These are phyloP conservation scores for Calonectria pseudoreteaudii DNA, from an alignment of 2,329 filamentous ascomycete genomes.

Conservation along the genomic window DNA sequence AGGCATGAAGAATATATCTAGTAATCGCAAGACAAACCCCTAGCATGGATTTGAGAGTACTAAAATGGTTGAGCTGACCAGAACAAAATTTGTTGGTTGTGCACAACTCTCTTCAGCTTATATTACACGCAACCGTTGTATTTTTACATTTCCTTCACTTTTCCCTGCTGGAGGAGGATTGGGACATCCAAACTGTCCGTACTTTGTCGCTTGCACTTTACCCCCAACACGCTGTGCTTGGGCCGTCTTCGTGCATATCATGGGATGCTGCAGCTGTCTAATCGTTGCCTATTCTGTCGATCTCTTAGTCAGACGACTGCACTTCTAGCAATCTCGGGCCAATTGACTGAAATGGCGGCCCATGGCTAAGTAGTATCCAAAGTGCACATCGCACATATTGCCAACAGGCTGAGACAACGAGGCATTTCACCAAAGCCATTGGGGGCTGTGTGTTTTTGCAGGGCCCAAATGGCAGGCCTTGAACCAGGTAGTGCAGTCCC, in stretches of 20 bases:
- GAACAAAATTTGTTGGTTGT: neutral
- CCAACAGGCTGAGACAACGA: neutral
- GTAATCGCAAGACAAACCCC: neutral
- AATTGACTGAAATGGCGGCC: neutral
- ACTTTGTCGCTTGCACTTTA: neutral
- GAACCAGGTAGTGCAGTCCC: neutral
- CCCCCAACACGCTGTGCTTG: neutral
- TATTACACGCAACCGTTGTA: neutral
- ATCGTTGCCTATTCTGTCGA: neutral
- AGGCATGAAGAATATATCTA: neutral
- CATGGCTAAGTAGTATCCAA: neutral
- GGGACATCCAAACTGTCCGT: neutral
- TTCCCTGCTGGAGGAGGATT: neutral
- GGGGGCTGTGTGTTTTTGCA: too few relatives aligned
- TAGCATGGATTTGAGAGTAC: neutral
- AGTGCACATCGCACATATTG: neutral
- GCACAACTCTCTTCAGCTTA: neutral
- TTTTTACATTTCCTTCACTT: neutral
- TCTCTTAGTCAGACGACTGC: neutral
- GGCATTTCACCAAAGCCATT: neutral
- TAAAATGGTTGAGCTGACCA: neutral
- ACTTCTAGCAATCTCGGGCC: neutral
- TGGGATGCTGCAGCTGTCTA: neutral
- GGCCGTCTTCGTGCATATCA: neutral
- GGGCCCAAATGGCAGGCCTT: neutral